Percentiles rank a stretch among this genome's conserved stretches.
Evolutionary conservation across 2,329 filamentous ascomycete genomes (phyloP).

Genomic region (Aspergillus chevalieri): DNA sequence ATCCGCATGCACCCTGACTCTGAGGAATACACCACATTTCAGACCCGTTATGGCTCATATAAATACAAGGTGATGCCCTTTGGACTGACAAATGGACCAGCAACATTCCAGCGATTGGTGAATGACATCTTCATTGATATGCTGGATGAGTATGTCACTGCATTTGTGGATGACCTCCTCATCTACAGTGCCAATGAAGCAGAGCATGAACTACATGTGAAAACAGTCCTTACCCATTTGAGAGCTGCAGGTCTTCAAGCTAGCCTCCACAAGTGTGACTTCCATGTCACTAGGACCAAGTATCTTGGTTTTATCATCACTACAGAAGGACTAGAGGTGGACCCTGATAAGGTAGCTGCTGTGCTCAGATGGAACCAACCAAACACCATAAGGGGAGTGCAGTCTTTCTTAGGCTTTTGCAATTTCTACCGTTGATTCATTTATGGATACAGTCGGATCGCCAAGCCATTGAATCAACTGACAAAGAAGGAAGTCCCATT

Average conservation of each 20-base stretch:
- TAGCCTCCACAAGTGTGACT: constrained; percentile 24
- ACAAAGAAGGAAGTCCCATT: constrained; percentile 11
- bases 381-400: constrained; percentile 8
- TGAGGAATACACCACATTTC: constrained; percentile 1
- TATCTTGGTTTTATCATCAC: constrained; percentile 29
- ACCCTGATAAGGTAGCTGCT: constrained; percentile 17
- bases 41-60: not conserved
- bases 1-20: not conserved
- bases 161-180: constrained; percentile 4
- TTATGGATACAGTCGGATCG: too few species aligned
- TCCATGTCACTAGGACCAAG: constrained; percentile 19
- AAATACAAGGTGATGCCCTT: not conserved
- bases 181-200: constrained; percentile 1
- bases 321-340: constrained; percentile 18
- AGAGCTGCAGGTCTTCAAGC: constrained; percentile 11
- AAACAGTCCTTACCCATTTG: constrained; percentile 5
- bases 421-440: constrained; percentile 29
- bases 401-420: constrained; percentile 26
- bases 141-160: not conserved
- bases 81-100: constrained; percentile 3
- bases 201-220: constrained; percentile 4
- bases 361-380: constrained; percentile 8
- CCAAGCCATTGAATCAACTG: not conserved
- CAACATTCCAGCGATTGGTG: constrained; percentile 4
- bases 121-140: not conserved